A percentile compares a stretch with the other conserved stretches of the same genome.
These are phyloP conservation scores for Leishmania martiniquensis DNA, from an alignment of 208 protist genomes.

Conservation along the genomic window DNA sequence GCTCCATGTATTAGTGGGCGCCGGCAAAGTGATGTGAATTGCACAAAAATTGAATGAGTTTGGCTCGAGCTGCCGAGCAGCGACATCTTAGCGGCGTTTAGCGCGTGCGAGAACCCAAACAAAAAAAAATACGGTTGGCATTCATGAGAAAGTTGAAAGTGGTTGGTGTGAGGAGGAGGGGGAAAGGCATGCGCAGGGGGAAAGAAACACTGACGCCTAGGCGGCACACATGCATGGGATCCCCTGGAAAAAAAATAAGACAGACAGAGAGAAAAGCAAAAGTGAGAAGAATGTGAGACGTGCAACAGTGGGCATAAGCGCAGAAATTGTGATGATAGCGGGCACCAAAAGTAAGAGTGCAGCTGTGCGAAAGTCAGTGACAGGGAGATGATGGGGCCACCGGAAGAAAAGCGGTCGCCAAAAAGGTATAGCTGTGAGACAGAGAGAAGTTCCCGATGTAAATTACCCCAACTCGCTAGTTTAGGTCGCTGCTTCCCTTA, in stretches of 20 bases:
- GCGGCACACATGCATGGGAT: not conserved
- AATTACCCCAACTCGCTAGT: not conserved
- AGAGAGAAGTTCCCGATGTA: not conserved
- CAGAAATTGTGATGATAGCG: not conserved
- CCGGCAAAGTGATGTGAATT: not conserved
- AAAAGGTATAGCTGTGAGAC: not conserved
- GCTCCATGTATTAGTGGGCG: constrained; percentile 15
- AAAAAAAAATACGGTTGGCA: no score
- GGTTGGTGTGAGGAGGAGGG: not conserved
- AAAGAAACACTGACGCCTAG: not conserved
- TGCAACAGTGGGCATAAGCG: not conserved
- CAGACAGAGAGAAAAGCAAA: not conserved
- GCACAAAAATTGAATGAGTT: not conserved
- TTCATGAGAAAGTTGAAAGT: no score
- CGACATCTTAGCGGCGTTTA: not conserved
- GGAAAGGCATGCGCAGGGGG: not conserved
- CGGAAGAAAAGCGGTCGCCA: not conserved
- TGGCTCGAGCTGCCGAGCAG: not conserved
- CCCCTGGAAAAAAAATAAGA: not conserved
- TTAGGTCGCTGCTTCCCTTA: not conserved
- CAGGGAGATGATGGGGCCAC: not conserved
- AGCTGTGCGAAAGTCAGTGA: not conserved
- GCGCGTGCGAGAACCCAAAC: no score
- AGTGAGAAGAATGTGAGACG: not conserved
- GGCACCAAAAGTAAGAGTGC: not conserved